Base-by-base conservation (phyloP, 805 yeast genomes). In the Metschnikowia santaceciliae region DNA sequence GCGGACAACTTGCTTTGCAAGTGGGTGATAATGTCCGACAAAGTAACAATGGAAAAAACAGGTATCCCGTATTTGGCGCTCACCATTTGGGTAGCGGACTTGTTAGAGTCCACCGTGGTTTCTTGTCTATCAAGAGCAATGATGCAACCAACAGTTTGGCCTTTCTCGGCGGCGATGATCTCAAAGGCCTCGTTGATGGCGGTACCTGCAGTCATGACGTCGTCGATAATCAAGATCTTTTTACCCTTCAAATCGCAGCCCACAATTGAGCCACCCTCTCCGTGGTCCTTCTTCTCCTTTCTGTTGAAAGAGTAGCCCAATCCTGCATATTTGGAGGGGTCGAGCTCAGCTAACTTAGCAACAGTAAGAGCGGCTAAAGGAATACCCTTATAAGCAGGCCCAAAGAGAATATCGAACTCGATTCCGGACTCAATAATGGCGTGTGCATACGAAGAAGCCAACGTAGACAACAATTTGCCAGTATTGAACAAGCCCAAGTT, bases 341-440 rank as follows among this genome's bases (percentile, higher is more conserved):
- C 94, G 58, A 90, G 76, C 71, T 94, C 98, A 35, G 92, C 94
- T 54, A 94, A 77, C 69, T 94, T 92, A 52, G 94, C 92, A 52
- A 88, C 90, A 14, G 97, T 90, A 54, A 92, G 80, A 4, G 98
- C 96, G 48, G 96, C 96, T 51, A 92, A 78, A 20, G 99, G 96
- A 61, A 92, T 92, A 17, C 99, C 99, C 73, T 94, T 94, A 72
- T 92, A 92, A 30, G 99, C 99, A 10, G 99, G 99, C 6, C 99
- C 99, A 64, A 92, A 92, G 49, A 92, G 74, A 40, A 94, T 83
- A 63, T 92, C 98, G 61, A 92, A 91, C 66, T 90, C 85, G 46
- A 92, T 64, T 5, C 86, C 92, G 0, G 92, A 80, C 44, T 80
- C 83, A 59, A 91, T 83, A 58, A 92, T 92, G 30, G 96, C 87